Conservation (phyloP, 352 stramenopile genomes). For the Pythium phragmiticola region DNA sequence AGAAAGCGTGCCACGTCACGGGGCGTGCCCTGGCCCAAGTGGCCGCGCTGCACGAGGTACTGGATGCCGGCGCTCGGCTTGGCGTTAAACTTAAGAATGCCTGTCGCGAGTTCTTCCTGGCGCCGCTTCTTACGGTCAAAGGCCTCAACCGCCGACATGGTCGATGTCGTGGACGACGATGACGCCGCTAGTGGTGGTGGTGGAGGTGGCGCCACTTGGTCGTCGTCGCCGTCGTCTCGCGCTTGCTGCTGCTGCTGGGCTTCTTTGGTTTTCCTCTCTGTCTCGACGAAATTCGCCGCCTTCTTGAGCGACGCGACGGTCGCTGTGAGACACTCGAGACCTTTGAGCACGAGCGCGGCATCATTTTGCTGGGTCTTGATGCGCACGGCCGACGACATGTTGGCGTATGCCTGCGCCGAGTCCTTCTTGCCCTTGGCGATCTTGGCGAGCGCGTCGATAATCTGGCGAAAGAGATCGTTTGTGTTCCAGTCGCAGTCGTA, state of each 20-base stretch:
- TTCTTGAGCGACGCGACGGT: slow-evolving; percentile 93
- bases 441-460: slow-evolving; percentile 95
- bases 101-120: slow-evolving; percentile 96
- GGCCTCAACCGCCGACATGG: slow-evolving; percentile 89
- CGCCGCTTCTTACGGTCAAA: slow-evolving; percentile 97
- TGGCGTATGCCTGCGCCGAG: slow-evolving; percentile 48
- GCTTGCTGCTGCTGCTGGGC: slow-evolving; percentile 28
- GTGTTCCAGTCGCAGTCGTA: slow-evolving; percentile 99
- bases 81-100: slow-evolving; percentile 98
- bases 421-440: slow-evolving; percentile 91
- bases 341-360: slow-evolving; percentile 70
- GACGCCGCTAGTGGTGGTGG: slow-evolving; percentile 22
- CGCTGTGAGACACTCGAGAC: slow-evolving; percentile 92
- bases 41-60: slow-evolving; percentile 91
- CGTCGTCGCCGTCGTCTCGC: slow-evolving; percentile 49
- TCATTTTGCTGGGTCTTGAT: slow-evolving; percentile 77
- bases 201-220: slow-evolving; percentile 13
- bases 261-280: slow-evolving; percentile 46
- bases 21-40: slow-evolving; percentile 90
- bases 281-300: slow-evolving; percentile 75
- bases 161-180: slow-evolving; percentile 29
- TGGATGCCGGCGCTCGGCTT: slow-evolving; percentile 91
- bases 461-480: slow-evolving; percentile 97
- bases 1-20: slow-evolving; percentile 95
- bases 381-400: slow-evolving; percentile 54